Percentiles rank a stretch among this genome's conserved stretches.
These are phyloP conservation scores for Cytospora piceae DNA, from an alignment of 2,329 filamentous ascomycete species.

Conservation along the genomic window DNA sequence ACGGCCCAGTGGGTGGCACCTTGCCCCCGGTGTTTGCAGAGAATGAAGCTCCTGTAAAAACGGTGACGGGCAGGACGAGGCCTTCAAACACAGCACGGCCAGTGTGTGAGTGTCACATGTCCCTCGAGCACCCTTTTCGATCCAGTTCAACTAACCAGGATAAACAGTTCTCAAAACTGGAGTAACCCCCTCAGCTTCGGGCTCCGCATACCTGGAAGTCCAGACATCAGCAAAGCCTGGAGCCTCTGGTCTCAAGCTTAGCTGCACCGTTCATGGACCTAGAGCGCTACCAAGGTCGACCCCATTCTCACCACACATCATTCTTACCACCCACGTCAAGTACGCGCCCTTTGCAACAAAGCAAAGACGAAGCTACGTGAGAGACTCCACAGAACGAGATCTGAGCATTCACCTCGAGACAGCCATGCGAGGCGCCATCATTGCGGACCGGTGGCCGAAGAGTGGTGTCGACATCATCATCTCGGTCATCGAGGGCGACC, in stretches of 20 bases:
- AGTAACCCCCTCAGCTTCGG: constrained; percentile 88
- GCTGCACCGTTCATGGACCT: constrained; percentile 91
- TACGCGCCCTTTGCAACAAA: constrained; percentile 93
- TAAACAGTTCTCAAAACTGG: constrained; percentile 82
- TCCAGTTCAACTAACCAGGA: constrained; percentile 20
- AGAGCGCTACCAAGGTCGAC: constrained; percentile 87
- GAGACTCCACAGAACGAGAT: constrained; percentile 85
- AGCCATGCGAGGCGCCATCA: constrained; percentile 84
- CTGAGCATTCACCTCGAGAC: constrained; percentile 90
- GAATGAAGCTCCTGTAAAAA: constrained; percentile 51
- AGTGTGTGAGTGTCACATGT: constrained; percentile 69
- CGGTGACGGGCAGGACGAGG: constrained; percentile 55
- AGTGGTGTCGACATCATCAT: constrained; percentile 94
- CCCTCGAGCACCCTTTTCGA: constrained; percentile 1
- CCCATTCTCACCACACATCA: constrained; percentile 88
- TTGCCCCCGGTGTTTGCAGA: constrained; percentile 66
- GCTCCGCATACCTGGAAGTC: constrained; percentile 83
- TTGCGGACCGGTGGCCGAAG: constrained; percentile 97
- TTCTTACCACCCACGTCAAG: constrained; percentile 92
- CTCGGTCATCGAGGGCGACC: constrained; percentile 90
- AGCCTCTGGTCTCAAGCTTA: constrained; percentile 76
- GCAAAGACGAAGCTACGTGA: constrained; percentile 79
- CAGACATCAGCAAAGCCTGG: constrained; percentile 49
- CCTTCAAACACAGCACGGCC: constrained; percentile 75
- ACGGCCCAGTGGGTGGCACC: constrained; percentile 81